Conservation (phyloP, 768 basidiomycete species). For the Lactifluus subvellereus region DNA sequence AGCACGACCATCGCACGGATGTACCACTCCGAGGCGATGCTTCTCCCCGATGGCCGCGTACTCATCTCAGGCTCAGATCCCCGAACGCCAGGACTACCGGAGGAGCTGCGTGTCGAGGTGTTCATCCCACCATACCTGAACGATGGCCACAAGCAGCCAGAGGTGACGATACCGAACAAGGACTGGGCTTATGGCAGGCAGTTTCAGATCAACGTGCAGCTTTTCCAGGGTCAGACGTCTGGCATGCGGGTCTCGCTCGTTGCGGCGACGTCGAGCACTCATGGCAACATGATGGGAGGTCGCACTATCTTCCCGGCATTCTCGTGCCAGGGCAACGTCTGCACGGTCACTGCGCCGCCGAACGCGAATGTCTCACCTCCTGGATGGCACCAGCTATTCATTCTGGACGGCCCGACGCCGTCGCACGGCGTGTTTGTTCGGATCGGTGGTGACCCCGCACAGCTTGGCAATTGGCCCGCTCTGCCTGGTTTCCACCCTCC, state of each 20-base stretch:
- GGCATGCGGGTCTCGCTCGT: slow-evolving; percentile 59
- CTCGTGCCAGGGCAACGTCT: slow-evolving; percentile 58
- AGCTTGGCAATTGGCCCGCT: slow-evolving; percentile 69
- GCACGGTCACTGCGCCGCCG: slow-evolving; percentile 28
- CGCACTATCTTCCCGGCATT: slow-evolving; percentile 49
- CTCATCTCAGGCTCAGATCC: slow-evolving; percentile 75
- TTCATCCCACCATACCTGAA: slow-evolving; percentile 86
- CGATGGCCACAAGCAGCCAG: slow-evolving; percentile 55
- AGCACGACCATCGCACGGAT: slow-evolving; percentile 34
- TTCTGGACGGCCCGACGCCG: no score
- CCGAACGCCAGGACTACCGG: slow-evolving; percentile 52
- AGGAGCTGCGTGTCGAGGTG: slow-evolving; percentile 32
- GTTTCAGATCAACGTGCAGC: slow-evolving; percentile 45
- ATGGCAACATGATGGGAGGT: slow-evolving; percentile 60
- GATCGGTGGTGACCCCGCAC: slow-evolving; percentile 69
- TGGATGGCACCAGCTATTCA: no score
- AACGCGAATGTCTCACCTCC: no score
- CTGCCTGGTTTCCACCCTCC: slow-evolving; percentile 62
- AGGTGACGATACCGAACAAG: slow-evolving; percentile 47
- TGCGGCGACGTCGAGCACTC: slow-evolving; percentile 71
- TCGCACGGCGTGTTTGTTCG: slow-evolving; percentile 29
- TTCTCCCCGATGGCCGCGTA: slow-evolving; percentile 70
- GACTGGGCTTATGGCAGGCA: slow-evolving; percentile 59
- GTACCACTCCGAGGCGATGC: no score
- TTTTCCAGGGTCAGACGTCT: slow-evolving; percentile 37